Evolutionary conservation across 1,284 basidiomycete species (phyloP).

Genomic region (Meira miltonrushii): DNA sequence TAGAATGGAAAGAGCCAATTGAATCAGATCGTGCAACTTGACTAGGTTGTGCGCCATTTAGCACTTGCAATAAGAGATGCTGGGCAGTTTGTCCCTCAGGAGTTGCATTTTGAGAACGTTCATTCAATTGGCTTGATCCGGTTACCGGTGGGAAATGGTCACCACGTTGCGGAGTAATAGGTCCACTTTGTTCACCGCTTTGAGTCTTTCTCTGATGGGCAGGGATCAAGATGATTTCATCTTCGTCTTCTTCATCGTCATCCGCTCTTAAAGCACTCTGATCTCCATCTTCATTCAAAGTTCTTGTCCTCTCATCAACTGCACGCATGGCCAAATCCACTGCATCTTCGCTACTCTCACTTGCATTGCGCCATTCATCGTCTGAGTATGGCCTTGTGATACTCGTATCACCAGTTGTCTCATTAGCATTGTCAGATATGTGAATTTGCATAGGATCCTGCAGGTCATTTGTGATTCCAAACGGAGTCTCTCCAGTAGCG

Average conservation of each 20-base stretch:
- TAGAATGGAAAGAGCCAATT: neutral
- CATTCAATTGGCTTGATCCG: conserved; percentile 11
- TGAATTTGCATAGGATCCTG: neutral
- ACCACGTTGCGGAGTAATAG: neutral
- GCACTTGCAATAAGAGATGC: conserved; percentile 27
- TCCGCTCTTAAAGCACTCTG: conserved; percentile 7
- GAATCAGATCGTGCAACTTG: too few species aligned
- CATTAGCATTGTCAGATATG: neutral
- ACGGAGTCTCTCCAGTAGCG: neutral
- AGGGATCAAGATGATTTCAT: conserved; percentile 22
- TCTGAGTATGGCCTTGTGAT: neutral
- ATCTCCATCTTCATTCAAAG: neutral
- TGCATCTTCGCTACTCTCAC: conserved; percentile 35
- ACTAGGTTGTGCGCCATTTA: conserved; percentile 11
- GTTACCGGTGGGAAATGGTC: neutral
- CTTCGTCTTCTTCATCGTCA: conserved; percentile 20
- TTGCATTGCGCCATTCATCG: conserved; percentile 12
- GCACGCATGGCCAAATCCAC: conserved; percentile 45
- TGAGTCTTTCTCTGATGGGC: neutral
- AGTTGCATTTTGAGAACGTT: conserved; percentile 18
- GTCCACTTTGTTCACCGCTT: neutral
- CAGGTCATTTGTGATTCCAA: neutral
- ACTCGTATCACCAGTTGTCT: neutral
- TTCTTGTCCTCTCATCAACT: conserved; percentile 19
- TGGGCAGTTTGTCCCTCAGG: conserved; percentile 14